Percentiles rank a stretch among this genome's conserved stretches.
Conservation (phyloP, 1,284 basidiomycete genomes). For the Sporisorium sorghi region DNA sequence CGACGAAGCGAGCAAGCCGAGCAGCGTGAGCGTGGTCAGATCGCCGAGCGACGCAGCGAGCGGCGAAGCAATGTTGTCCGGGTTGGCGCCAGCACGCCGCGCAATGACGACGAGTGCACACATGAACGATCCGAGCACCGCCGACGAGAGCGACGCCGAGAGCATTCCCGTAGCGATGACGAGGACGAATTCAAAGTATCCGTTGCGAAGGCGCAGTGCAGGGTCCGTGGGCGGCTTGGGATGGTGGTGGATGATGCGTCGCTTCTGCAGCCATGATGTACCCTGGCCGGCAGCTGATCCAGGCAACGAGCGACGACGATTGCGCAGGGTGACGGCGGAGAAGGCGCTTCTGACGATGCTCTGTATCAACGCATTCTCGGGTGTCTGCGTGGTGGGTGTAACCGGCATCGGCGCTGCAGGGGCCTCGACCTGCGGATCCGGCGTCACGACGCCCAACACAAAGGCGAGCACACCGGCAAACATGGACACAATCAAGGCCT, state of each 20-base stretch:
- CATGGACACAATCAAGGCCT: constrained; percentile 88
- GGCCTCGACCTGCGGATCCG: constrained; percentile 23
- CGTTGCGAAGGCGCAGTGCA: constrained; percentile 64
- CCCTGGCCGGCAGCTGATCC: background rate
- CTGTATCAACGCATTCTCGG: constrained; percentile 37
- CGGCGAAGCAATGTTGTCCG: constrained; percentile 95
- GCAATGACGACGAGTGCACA: constrained; percentile 84
- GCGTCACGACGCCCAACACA: constrained; percentile 73
- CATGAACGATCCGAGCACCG: constrained; percentile 92
- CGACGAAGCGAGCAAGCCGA: constrained; percentile 67
- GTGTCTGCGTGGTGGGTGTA: constrained; percentile 14
- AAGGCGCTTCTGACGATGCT: constrained; percentile 35
- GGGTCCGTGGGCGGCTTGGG: constrained; percentile 65
- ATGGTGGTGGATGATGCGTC: constrained; percentile 66
- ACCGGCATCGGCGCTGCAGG: constrained; percentile 19
- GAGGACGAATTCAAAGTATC: constrained; percentile 77
- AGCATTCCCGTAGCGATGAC: constrained; percentile 90
- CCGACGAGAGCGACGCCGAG: constrained; percentile 82
- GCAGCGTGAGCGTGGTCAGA: constrained; percentile 78
- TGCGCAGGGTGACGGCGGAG: constrained; percentile 25
- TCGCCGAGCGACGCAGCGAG: constrained; percentile 93
- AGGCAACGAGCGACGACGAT: constrained; percentile 36
- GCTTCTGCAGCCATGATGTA: constrained; percentile 22
- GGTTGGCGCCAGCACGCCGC: constrained; percentile 81
- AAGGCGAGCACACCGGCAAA: constrained; percentile 85